phyloP scores from a whole-genome alignment of 768 basidiomycete species.

The Leccinellum albellum region DNA sequence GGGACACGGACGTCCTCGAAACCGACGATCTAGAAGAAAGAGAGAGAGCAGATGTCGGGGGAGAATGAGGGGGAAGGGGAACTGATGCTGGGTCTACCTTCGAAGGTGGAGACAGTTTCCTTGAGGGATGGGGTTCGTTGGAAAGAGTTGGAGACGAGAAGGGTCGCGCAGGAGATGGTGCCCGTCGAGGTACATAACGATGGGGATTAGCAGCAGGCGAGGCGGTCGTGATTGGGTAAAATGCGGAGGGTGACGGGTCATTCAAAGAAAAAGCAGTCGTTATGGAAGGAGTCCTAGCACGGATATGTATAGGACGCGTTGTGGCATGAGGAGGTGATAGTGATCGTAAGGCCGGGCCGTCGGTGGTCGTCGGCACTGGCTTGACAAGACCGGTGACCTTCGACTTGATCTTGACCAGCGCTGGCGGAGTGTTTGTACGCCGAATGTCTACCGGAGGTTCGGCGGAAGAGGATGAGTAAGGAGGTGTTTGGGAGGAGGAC shows the following conservation, averaged over 20 bases:
- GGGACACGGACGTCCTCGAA: conserved; percentile 49
- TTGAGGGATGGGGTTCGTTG: conserved; percentile 21
- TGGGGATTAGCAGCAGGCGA: conserved; percentile 57
- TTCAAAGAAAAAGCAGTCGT: conserved; percentile 25
- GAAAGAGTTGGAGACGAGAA: conserved; percentile 23
- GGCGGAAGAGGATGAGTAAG: conserved; percentile 15
- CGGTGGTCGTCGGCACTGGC: conserved; percentile 13
- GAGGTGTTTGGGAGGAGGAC: conserved; percentile 10
- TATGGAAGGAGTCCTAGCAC: conserved; percentile 29
- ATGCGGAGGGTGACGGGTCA: conserved; percentile 27
- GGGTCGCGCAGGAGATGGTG: conserved; percentile 33
- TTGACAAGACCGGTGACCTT: conserved; percentile 54
- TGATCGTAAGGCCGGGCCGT: conserved; percentile 39
- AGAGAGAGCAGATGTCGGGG: conserved; percentile 66
- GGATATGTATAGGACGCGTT: conserved; percentile 27
- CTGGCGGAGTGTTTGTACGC: conserved; percentile 16
- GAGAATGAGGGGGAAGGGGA: conserved; percentile 67
- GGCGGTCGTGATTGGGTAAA: conserved; percentile 58
- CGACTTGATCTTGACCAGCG: conserved; percentile 49
- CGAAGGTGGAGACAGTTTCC: conserved; percentile 12
- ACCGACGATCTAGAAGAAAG: conserved; percentile 75
- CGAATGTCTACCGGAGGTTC: conserved; percentile 11
- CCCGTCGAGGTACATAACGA: conserved; percentile 41
- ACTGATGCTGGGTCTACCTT: conserved; percentile 55
- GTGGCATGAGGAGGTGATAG: conserved; percentile 31